Conservation (phyloP, 805 yeast species). For the Nakazawaea siamensis region DNA sequence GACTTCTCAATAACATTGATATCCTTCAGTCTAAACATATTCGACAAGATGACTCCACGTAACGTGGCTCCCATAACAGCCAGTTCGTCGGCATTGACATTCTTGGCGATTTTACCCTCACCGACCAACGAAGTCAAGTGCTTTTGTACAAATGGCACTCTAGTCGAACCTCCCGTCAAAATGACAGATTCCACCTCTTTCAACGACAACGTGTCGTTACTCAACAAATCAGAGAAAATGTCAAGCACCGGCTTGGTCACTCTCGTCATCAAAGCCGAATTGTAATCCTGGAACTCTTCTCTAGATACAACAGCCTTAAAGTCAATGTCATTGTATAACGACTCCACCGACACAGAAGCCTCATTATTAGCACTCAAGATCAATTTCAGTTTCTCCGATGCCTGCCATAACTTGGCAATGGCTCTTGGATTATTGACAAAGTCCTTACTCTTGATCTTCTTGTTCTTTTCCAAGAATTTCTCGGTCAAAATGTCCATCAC, state of each 20-base stretch:
- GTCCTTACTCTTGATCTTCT: constrained; percentile 26
- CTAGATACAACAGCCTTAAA: constrained; percentile 62
- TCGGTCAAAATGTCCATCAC: constrained; percentile 53
- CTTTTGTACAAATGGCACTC: constrained; percentile 82
- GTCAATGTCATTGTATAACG: constrained; percentile 66
- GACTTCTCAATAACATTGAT: constrained; percentile 52
- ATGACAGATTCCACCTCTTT: constrained; percentile 56
- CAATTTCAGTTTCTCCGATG: constrained; percentile 84
- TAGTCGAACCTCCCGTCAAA: constrained; percentile 82
- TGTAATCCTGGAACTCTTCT: constrained; percentile 65
- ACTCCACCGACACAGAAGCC: constrained; percentile 68
- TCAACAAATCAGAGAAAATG: constrained; percentile 33
- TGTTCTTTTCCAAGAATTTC: constrained; percentile 44
- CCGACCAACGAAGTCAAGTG: constrained; percentile 47
- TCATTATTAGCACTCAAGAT: constrained; percentile 85
- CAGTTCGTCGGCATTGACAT: constrained; percentile 93
- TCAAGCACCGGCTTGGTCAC: constrained; percentile 46
- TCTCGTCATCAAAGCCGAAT: constrained; percentile 34
- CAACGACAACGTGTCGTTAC: constrained; percentile 16
- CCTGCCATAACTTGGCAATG: constrained; percentile 60
- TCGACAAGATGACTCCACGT: constrained; percentile 69
- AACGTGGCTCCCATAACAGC: constrained; percentile 86
- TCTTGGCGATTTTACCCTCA: constrained; percentile 58
- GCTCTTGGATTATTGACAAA: constrained; percentile 46
- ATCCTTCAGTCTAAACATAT: constrained; percentile 55